Base-by-base conservation (phyloP, 1,284 basidiomycete genomes). In the Ganoderma sinense region DNA sequence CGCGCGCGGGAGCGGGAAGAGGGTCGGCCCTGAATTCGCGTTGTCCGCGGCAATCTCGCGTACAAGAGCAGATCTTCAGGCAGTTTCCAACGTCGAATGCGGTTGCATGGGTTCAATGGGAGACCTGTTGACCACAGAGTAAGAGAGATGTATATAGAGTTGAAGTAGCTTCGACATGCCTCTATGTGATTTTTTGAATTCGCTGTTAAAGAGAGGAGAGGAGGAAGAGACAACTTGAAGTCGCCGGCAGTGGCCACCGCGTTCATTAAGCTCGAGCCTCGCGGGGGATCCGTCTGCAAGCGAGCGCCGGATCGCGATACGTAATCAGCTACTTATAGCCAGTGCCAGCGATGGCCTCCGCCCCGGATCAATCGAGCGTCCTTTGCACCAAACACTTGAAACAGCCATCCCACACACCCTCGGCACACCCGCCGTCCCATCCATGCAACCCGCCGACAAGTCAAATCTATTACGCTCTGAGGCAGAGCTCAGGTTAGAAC, bases 401-500 rank as follows among this genome's bases (percentile, higher is more conserved):
- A n/a, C n/a, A n/a, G n/a, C 39, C 31, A 18, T 11, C 20, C 16
- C 43, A 45, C n/a, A n/a, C n/a, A n/a, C n/a, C n/a, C n/a, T n/a
- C n/a, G n/a, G n/a, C n/a, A n/a, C n/a, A n/a, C n/a, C n/a, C 56
- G 4, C n/a, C 36, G 26, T 26, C n/a, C 33, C 18, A 39, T 39
- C 64, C 29, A 78, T 77, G 76, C 72, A 74, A 67, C 60, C 75
- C 4, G 71, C 76, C 41, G 79, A 78, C 69, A 75, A 75, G 41
- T 71, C 75, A 20, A 84, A 88, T 68, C 84, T 93, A 64, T 88
- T 93, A 69, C 85, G 90, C 74, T 84, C 95, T 26, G 92, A 95
- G 79, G 89, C 91, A 6, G 92, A 97, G 72, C 89, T 97, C 62
- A 82, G 81, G 14, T 83, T 91, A 59, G 88, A 88, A 71, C 86